These are phyloP conservation scores for Passalora sequoiae DNA, from an alignment of 2,329 filamentous ascomycete species.

Conservation along the genomic window DNA sequence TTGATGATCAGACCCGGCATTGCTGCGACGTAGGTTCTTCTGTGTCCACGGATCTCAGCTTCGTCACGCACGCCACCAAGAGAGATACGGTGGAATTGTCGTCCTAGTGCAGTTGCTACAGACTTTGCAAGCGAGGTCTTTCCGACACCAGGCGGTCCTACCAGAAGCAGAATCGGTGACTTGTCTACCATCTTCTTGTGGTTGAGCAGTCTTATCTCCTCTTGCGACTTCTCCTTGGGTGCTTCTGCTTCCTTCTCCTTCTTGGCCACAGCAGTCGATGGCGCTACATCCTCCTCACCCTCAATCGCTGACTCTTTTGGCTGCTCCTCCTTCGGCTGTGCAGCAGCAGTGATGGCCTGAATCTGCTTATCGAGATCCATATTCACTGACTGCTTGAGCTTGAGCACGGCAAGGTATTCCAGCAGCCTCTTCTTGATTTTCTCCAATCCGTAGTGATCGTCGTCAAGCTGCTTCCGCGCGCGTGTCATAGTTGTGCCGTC, in stretches of 20 bases:
- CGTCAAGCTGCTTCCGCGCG: constrained; percentile 84
- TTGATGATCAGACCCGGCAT: constrained; percentile 96
- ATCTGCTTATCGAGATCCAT: constrained; percentile 76
- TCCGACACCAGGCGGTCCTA: constrained; percentile 88
- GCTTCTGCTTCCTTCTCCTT: constrained; percentile 23
- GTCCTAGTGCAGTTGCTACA: constrained; percentile 81
- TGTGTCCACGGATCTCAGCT: constrained; percentile 91
- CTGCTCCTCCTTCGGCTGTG: constrained; percentile 35
- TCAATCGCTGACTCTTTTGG: constrained; percentile 42
- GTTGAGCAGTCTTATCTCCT: constrained; percentile 70
- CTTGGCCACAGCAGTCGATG: constrained; percentile 32
- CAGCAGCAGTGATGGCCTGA: constrained; percentile 46
- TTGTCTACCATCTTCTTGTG: constrained; percentile 86
- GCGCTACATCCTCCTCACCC: constrained; percentile 53
- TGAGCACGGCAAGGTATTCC: constrained; percentile 93
- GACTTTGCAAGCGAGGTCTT: constrained; percentile 95
- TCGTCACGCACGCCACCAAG: constrained; percentile 93
- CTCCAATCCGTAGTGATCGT: constrained; percentile 93
- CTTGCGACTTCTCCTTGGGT: constrained; percentile 40
- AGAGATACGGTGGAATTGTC: constrained; percentile 96
- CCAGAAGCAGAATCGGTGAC: constrained; percentile 88
- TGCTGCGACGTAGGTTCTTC: constrained; percentile 94
- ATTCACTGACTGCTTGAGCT: constrained; percentile 88
- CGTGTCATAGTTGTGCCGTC: constrained; percentile 71
- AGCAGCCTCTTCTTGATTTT: constrained; percentile 95